A percentile compares a stretch with the other conserved stretches of the same genome.
phyloP scores from a whole-genome alignment of 805 yeast species.

The Wickerhamomyces silvicola region DNA sequence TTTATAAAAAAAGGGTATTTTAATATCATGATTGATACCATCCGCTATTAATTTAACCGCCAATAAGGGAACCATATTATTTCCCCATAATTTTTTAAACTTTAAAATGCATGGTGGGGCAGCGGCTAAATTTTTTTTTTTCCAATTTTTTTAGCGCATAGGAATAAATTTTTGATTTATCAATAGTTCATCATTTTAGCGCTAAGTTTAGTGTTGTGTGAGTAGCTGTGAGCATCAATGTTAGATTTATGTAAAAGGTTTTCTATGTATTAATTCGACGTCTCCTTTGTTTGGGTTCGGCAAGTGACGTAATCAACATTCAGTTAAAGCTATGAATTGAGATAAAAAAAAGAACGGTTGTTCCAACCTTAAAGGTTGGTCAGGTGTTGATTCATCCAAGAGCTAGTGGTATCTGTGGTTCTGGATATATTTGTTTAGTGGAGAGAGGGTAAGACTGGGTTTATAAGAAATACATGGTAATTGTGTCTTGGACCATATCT shows the following conservation, averaged over 20 bases:
- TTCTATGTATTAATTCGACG: too few relatives aligned
- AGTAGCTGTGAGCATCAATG: too few relatives aligned
- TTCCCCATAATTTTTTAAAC: too few relatives aligned
- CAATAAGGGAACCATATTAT: too few relatives aligned
- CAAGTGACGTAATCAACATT: too few relatives aligned
- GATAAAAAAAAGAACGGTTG: constrained; percentile 8
- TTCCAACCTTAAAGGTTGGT: constrained; percentile 12
- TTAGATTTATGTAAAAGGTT: too few relatives aligned
- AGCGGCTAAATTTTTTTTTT: background rate
- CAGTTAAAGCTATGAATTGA: constrained; percentile 7
- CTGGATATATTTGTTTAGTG: constrained; percentile 69
- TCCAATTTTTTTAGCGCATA: background rate
- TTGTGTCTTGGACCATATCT: constrained; percentile 39
- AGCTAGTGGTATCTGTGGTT: constrained; percentile 71
- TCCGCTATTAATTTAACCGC: too few relatives aligned
- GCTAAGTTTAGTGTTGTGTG: too few relatives aligned
- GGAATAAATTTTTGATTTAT: background rate
- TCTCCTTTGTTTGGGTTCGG: too few relatives aligned
- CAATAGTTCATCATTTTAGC: too few relatives aligned
- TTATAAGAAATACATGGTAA: constrained; percentile 30
- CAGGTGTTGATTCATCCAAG: constrained; percentile 23
- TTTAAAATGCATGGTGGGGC: too few relatives aligned
- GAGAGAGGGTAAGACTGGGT: constrained; percentile 58
- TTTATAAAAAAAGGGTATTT: background rate
- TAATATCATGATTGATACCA: background rate